phyloP scores from a whole-genome alignment of 495 filamentous ascomycete species.

The Podospora anserina region DNA sequence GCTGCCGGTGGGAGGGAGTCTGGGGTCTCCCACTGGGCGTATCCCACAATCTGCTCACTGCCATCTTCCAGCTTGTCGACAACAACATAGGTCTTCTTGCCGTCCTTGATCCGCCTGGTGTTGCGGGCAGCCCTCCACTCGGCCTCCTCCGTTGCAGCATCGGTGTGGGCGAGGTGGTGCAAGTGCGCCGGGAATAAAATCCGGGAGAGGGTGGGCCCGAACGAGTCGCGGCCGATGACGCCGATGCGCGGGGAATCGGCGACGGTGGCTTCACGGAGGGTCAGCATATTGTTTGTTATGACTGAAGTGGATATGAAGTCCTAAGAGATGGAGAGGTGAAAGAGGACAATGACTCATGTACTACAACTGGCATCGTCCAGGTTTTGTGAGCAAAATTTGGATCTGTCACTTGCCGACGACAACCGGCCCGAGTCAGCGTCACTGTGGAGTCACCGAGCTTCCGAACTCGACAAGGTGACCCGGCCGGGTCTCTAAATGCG shows the following conservation, averaged over 20 bases:
- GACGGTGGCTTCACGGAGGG: conserved; percentile 22
- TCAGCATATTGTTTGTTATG: conserved; percentile 18
- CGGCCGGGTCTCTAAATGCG: not conserved
- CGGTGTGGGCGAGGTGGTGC: conserved; percentile 3
- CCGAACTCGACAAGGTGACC: not conserved
- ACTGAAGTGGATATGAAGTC: not conserved
- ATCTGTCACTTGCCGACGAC: not conserved
- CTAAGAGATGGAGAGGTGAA: not conserved
- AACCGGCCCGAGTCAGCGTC: not conserved
- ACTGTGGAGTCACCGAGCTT: not conserved
- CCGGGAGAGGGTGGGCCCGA: conserved; percentile 16
- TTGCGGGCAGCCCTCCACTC: conserved; percentile 21
- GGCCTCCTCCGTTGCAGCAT: conserved; percentile 16
- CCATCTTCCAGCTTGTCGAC: conserved; percentile 19
- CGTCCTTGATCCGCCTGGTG: conserved; percentile 19
- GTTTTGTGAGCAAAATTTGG: not conserved
- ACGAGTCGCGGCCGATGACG: conserved; percentile 20
- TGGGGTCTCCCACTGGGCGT: conserved; percentile 30
- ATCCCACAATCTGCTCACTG: conserved; percentile 20
- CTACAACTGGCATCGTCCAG: not conserved
- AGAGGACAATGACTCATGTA: not conserved
- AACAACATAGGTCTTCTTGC: conserved; percentile 22
- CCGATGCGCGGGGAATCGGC: conserved; percentile 19
- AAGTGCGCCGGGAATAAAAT: conserved; percentile 25
- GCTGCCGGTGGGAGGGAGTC: not conserved